Evolutionary conservation across 345 rosid species (phyloP), one percentile per base, ranked within the genome.

Genomic region (Eucalyptus albens): DNA sequence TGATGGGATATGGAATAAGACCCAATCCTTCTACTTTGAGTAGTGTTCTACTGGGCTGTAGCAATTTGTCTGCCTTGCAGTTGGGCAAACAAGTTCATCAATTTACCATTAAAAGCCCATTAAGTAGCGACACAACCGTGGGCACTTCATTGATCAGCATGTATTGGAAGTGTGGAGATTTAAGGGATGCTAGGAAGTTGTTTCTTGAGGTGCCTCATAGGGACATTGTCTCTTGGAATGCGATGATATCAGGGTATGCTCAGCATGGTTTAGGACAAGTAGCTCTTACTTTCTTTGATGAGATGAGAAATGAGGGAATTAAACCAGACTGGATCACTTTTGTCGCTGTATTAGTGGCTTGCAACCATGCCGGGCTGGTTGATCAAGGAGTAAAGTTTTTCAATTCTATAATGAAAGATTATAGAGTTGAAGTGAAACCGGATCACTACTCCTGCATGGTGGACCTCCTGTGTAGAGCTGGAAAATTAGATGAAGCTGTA

Each of bases 71-170:
- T 0, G 94, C 97, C 4, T 86, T 97, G 92, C 96, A 72, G 88
- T 86, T 96, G 59, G 99, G 99, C 11, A 96, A 86, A 90, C 98
- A 96, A 90, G 93, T 96, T 90, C 98, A 97, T 94, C 98, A 96
- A 91, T 90, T 93, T 27, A 93, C 95, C 85, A 91, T 89, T 85
- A 97, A 96, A 91, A 93, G 95, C 81, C 91, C 92, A 3, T 82
- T 95, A 88, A 87, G 83, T 59, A 45, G 80, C 27, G 94, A 96
- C 86, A 86, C 51, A 51, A 89, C 91, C 47, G 92, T 89, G 44
- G 91, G 89, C 53, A 92, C 92, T 88, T 90, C 93, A 55, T 90
- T 90, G 19, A 69, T 89, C 85, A 92, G 91, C 93, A 90, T 93
- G 16, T 89, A 90, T n/a, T 93, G 91, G 89, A 93, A 93, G 90